Evolutionary conservation across 345 rosid genomes (phyloP).

Genomic region (Streptanthus diversifolius): DNA sequence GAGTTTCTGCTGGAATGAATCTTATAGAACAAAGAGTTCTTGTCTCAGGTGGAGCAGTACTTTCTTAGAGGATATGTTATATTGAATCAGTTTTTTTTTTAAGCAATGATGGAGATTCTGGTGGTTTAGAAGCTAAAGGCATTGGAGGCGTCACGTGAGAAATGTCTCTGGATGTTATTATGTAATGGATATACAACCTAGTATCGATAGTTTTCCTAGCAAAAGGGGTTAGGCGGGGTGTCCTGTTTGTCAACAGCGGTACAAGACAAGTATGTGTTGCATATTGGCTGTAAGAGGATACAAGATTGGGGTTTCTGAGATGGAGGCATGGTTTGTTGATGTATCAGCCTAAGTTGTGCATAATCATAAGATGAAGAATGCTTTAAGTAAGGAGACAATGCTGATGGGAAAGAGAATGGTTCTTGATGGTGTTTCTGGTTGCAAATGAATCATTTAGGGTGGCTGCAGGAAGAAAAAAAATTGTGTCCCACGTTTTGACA

Average conservation of each 20-base stretch:
- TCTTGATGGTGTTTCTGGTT: not conserved
- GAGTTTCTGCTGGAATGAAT: too few species aligned
- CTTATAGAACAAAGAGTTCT: too few species aligned
- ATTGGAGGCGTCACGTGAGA: not conserved
- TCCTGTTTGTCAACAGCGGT: too few species aligned
- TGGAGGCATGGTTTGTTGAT: not conserved
- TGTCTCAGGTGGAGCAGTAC: too few species aligned
- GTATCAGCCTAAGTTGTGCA: not conserved
- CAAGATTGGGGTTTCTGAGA: not conserved
- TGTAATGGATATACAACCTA: too few species aligned
- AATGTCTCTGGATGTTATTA: too few species aligned
- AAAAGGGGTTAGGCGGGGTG: too few species aligned
- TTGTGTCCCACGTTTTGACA: too few species aligned
- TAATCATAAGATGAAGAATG: not conserved
- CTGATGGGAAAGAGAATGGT: not conserved
- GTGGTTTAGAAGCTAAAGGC: not conserved
- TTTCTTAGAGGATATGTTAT: not conserved
- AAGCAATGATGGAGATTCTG: not conserved
- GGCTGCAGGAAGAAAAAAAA: not conserved
- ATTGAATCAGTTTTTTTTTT: not conserved
- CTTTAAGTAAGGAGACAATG: not conserved
- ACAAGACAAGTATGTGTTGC: too few species aligned
- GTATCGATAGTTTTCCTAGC: too few species aligned
- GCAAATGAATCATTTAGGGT: not conserved
- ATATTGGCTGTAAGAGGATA: too few species aligned